These are phyloP conservation scores for Camelina hispida DNA, from an alignment of 345 rosid genomes.

Conservation along the genomic window DNA sequence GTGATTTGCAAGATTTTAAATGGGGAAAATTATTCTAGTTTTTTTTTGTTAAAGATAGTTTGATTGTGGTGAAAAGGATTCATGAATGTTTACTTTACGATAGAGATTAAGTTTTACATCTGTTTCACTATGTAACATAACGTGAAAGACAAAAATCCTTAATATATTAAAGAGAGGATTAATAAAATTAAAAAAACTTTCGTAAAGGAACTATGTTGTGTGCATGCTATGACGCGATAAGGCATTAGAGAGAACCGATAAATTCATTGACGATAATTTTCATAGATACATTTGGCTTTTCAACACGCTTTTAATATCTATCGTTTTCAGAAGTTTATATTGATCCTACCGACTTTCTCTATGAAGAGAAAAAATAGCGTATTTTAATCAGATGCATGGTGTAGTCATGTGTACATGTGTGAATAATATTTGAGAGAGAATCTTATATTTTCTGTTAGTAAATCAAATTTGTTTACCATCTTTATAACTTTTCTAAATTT, in stretches of 20 bases:
- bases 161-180: neutral
- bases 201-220: constrained; percentile 1
- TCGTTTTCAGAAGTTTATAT: constrained; percentile 13
- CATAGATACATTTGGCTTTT: constrained; percentile 13
- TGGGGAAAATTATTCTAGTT: neutral
- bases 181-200: constrained; percentile 5
- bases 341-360: neutral
- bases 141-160: neutral
- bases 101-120: neutral
- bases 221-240: constrained; percentile 37
- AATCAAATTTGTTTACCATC: neutral
- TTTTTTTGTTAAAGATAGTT: neutral
- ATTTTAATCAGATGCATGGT: neutral
- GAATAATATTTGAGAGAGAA: neutral
- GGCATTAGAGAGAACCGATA: constrained; percentile 33
- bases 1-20: neutral
- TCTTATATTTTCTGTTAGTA: neutral
- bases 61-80: neutral
- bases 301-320: constrained; percentile 24
- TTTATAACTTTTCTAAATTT: too few species aligned
- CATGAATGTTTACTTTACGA: neutral
- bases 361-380: neutral
- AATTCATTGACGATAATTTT: constrained; percentile 32
- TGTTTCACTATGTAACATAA: neutral
- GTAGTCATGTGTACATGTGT: neutral